Conservation (phyloP, 2,329 filamentous ascomycete species). For the Pseudopithomyces chartarum region DNA sequence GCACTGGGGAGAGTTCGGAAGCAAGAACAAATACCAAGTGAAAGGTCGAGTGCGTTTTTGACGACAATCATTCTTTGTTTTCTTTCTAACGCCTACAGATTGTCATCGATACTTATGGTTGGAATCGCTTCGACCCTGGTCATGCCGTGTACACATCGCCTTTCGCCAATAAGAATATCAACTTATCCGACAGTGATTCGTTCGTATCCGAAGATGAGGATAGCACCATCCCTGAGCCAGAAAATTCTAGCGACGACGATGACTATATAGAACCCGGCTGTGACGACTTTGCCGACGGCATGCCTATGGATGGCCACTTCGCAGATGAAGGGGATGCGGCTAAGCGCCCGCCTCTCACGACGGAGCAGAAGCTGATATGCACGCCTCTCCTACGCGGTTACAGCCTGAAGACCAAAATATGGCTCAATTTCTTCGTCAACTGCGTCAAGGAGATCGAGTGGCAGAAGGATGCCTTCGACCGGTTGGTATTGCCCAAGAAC, state of each 20-base stretch:
- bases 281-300: constrained; percentile 19
- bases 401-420: constrained; percentile 32
- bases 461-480: constrained; percentile 35
- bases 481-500: constrained; percentile 33
- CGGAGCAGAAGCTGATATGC: constrained; percentile 33
- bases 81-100: constrained; percentile 38
- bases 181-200: not conserved
- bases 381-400: constrained; percentile 35
- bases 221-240: not conserved
- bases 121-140: constrained; percentile 56
- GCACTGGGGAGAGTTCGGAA: constrained; percentile 39
- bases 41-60: constrained; percentile 41
- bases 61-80: not conserved
- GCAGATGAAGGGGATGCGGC: constrained; percentile 33
- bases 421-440: constrained; percentile 37
- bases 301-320: constrained; percentile 40
- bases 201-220: constrained; percentile 10
- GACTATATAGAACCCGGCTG: constrained; percentile 11
- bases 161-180: constrained; percentile 37
- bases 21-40: constrained; percentile 49
- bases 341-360: constrained; percentile 21
- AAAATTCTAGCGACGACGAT: not conserved
- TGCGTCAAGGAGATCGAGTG: constrained; percentile 37
- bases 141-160: constrained; percentile 45
- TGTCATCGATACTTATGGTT: constrained; percentile 59